Evolutionary conservation across 2,329 filamentous ascomycete species (phyloP), one percentile per base, ranked within the genome.

Genomic region (Fusarium sp.): DNA sequence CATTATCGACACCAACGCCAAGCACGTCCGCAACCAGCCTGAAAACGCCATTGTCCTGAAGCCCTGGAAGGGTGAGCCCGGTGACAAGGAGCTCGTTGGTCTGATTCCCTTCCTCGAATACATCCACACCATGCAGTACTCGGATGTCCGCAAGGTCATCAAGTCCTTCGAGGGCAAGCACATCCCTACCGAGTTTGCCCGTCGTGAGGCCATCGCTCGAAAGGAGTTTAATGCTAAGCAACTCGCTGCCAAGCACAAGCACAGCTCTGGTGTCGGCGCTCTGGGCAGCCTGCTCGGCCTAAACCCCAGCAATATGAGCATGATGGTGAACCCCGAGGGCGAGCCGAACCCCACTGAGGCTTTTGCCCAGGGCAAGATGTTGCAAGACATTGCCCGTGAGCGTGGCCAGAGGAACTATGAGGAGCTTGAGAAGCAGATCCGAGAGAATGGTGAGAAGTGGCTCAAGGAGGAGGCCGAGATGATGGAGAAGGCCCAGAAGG

Each of bases 51-150:
- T 99, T 72, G 83, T 98, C 50, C 84, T 99, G 29, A 89, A 93
- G 29, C 93, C 94, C 74, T 99, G 96, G 96, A 91, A 86, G 61
- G 96, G 96, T 33, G 87, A 96, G 71, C 81, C 89, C 50, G 88
- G 90, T 74, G 95, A 99, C 80, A 93, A 90, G 77, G 92, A 93
- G 50, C 90, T 99, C 10, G 91, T 99, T 20, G 87, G 90, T 4
- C 84, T 97, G 53, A 97, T 99, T 64, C 96, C 96, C 11, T 97
- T 99, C 88, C 89, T 99, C 68, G 96, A 99, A 82, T 98, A 97
- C 81, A 89, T 99, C 70, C 93, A 93, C 71, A 96, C 93, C 18
- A 97, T 98, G 92, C 91, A 93, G 70, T 92, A 93, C 74, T 85
- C 89, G 57, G 96, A 99, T 75, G 92, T 96, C 13, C 92, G 96